Evolutionary conservation across 108 stramenopile genomes (phyloP).

Genomic region (Cyclotella baltica): DNA sequence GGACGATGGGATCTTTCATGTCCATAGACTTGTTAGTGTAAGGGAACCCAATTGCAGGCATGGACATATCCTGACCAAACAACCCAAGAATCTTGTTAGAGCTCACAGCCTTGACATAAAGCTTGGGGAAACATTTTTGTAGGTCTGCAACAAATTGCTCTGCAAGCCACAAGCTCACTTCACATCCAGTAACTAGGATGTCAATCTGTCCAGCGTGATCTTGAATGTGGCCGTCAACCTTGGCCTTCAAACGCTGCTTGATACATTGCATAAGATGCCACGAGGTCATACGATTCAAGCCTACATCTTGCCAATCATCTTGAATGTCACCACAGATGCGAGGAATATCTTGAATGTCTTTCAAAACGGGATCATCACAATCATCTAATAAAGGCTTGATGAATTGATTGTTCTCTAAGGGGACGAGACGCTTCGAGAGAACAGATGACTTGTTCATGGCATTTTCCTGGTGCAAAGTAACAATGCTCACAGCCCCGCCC

Average conservation of each 20-base stretch:
- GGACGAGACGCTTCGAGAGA: constrained; percentile 62
- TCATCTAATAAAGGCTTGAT: constrained; percentile 58
- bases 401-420: constrained; percentile 55
- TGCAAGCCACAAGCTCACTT: constrained; percentile 84
- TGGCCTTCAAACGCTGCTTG: not conserved
- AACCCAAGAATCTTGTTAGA: constrained; percentile 85
- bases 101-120: constrained; percentile 63
- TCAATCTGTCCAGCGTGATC: constrained; percentile 51
- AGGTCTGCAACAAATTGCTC: constrained; percentile 87
- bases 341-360: constrained; percentile 71
- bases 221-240: constrained; percentile 27
- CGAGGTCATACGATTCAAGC: constrained; percentile 70
- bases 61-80: constrained; percentile 69
- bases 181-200: constrained; percentile 81
- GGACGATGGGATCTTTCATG: constrained; percentile 67
- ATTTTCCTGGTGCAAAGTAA: constrained; percentile 57
- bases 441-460: constrained; percentile 27
- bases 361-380: constrained; percentile 52
- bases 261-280: constrained; percentile 5
- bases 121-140: constrained; percentile 75
- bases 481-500: constrained; percentile 53
- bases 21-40: constrained; percentile 49
- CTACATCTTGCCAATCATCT: constrained; percentile 61
- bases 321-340: constrained; percentile 59
- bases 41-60: constrained; percentile 68